Percentiles rank a stretch among this genome's conserved stretches.
phyloP scores from a whole-genome alignment of 2,329 filamentous ascomycete genomes.

The Capronia americana region DNA sequence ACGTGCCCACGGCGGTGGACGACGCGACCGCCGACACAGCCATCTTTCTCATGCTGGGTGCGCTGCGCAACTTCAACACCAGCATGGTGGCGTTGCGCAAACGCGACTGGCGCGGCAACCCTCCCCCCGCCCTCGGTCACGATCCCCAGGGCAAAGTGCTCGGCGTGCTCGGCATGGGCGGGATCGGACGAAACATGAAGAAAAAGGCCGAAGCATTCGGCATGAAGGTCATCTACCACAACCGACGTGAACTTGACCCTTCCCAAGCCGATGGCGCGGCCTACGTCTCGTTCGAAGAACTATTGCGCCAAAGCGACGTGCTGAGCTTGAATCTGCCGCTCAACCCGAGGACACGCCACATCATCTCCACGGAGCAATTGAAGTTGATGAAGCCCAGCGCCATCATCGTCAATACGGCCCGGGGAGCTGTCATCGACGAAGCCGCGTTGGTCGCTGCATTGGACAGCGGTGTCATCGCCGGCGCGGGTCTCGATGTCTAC shows the following conservation, averaged over 20 bases:
- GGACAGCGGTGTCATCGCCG: constrained; percentile 71
- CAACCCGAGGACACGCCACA: constrained; percentile 75
- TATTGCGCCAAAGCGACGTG: constrained; percentile 74
- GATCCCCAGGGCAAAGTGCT: constrained; percentile 80
- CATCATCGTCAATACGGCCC: constrained; percentile 81
- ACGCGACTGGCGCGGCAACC: constrained; percentile 70
- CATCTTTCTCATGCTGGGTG: constrained; percentile 81
- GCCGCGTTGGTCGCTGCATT: constrained; percentile 77
- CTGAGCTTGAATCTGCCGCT: constrained; percentile 80
- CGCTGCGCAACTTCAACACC: constrained; percentile 74
- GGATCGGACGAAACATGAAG: constrained; percentile 79
- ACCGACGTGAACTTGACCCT: constrained; percentile 32
- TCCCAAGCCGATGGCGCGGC: constrained; percentile 59
- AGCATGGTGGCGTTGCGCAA: constrained; percentile 70
- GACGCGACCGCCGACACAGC: constrained; percentile 82
- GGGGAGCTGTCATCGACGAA: constrained; percentile 83
- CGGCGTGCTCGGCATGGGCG: constrained; percentile 85
- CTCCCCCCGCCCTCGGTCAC: constrained; percentile 67
- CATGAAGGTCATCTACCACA: constrained; percentile 42
- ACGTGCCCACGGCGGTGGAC: constrained; percentile 80
- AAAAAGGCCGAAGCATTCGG: constrained; percentile 44
- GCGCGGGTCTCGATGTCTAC: constrained; percentile 79
- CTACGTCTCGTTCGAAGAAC: constrained; percentile 75
- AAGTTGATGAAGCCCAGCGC: constrained; percentile 77
- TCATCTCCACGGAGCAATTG: constrained; percentile 74